Evolutionary conservation across 352 stramenopile species (phyloP), one percentile per base, ranked within the genome.

Genomic region (Phytophthora megakarya): DNA sequence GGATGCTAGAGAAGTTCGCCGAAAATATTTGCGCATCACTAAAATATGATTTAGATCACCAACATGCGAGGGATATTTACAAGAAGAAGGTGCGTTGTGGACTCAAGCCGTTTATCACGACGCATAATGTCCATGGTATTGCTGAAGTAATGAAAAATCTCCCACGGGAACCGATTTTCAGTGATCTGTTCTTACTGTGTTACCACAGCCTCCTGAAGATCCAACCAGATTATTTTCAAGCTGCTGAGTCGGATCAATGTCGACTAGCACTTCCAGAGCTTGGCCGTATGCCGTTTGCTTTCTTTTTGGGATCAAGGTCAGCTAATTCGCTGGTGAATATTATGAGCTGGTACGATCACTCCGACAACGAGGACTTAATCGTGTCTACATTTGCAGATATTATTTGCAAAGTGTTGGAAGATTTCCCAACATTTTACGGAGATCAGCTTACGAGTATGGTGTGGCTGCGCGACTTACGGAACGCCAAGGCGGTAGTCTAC

Each of bases 131-230:
- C 1, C 80, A 92, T 38, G 82, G 80, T 0, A 89, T 96, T 35
- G 85, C 80, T n/a, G 82, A 91, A 65, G 80, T 97, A 16, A 61
- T 97, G 47, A 88, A 86, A 60, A 84, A 85, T n/a, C 45, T 97
- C 0, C 89, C 89, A 0, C 72, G 70, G 8, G 85, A 93, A 3
- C 73, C 80, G 6, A 71, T 71, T 21, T 96, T 96, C 57, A 91
- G 81, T 12, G 80, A 93, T 25, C 45, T 95, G n/a, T 92, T 95
- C 50, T 64, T 90, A 21, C 58, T 86, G 18, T 89, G 77, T 49
- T 93, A 92, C 52, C 66, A 75, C 10, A 75, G 65, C 28, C 22
- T 95, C 8, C 61, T 88, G 13, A 64, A 63, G 26, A 76, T 93
- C 26, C 39, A 80, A 3, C 66, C 84, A 1, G 12, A 61, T 13